Conservation (phyloP, 176 grass and related monocot species). For the Eragrostis curvula region DNA sequence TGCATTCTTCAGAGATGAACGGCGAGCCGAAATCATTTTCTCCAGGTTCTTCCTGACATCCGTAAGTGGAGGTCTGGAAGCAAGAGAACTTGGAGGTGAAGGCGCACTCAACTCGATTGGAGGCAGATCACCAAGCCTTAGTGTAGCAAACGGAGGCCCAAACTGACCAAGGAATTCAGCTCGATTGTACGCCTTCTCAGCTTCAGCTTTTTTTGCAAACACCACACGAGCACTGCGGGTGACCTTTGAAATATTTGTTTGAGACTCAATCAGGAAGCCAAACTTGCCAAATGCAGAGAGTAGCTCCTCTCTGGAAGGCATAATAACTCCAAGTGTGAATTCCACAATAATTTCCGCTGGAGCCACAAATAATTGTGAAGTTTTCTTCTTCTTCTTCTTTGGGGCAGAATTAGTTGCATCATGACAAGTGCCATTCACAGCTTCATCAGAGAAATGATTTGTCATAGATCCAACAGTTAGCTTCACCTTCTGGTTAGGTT, state of each 20-base stretch:
- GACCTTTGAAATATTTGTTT: conserved; percentile 46
- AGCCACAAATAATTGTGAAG: conserved; percentile 39
- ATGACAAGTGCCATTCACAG: conserved; percentile 15
- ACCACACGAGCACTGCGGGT: conserved; percentile 50
- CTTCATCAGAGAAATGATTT: conserved; percentile 29
- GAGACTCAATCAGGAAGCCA: conserved; percentile 57
- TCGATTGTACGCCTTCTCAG: conserved; percentile 51
- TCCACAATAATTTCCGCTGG: conserved; percentile 61
- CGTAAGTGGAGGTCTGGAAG: conserved; percentile 51
- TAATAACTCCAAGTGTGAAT: conserved; percentile 35
- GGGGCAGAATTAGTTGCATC: conserved; percentile 9
- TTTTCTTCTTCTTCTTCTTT: conserved; percentile 51
- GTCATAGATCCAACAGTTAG: conserved; percentile 17
- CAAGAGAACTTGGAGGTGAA: conserved; percentile 19
- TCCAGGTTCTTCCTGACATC: conserved; percentile 85
- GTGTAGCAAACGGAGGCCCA: conserved; percentile 57
- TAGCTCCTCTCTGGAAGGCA: conserved; percentile 74
- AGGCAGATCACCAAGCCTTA: conserved; percentile 45
- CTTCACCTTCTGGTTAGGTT: conserved; percentile 30
- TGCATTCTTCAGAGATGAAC: conserved; percentile 33
- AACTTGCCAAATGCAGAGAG: conserved; percentile 60
- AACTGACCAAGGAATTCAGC: conserved; percentile 55
- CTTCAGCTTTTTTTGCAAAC: conserved; percentile 61
- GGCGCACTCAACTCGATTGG: conserved; percentile 38
- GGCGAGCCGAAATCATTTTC: conserved; percentile 73